Base-by-base conservation (phyloP, 306 rosid species). In the peach (Prunus persica) region DNA sequence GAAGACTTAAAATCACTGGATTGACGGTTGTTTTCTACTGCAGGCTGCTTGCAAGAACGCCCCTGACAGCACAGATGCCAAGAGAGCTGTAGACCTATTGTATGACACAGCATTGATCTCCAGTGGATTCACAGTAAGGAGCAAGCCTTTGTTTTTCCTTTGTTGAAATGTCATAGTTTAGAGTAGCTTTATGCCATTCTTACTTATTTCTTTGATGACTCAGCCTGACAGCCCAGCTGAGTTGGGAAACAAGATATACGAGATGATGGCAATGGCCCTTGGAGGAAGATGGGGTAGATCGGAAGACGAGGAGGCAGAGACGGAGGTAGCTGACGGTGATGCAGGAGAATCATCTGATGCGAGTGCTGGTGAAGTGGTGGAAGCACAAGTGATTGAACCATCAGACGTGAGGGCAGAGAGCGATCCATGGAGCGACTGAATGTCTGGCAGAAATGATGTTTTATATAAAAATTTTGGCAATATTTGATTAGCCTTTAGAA, bases 151-250 rank as follows among this genome's bases (percentile, higher is more conserved):
- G 14, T 4, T 49, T 28, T 51, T 8, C 6, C 32, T 15, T 19
- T 12, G 9, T 15, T 46, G 20, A 16, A 41, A 50, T 38, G n/a
- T 14, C 3, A 22, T 41, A 27, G 20, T 11, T 28, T 63, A 3
- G 6, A 51, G 43, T 30, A 52, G 52, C 8, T 50, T 22, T 24
- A 38, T 70, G 46, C 75, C 38, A 63, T 68, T 69, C 58, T 62
- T 64, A 79, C 50, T 65, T 22, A 15, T 67, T 34, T 2, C 72
- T 34, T 55, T 16, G 41, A 72, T 56, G 16, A 52, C 73, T 84
- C 96, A 95, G 99, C 97, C 99, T 5, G 99, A 95, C 77, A 95
- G 99, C 86, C 99, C 99, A 9, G 97, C 97, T 0, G 99, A 95
- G 78, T 78, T 92, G 86, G 97, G 99, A 76, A 88, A 74, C 77